These are phyloP conservation scores for Camellia lanceoleosa DNA, from an alignment of 148 eudicot genomes.

Conservation along the genomic window DNA sequence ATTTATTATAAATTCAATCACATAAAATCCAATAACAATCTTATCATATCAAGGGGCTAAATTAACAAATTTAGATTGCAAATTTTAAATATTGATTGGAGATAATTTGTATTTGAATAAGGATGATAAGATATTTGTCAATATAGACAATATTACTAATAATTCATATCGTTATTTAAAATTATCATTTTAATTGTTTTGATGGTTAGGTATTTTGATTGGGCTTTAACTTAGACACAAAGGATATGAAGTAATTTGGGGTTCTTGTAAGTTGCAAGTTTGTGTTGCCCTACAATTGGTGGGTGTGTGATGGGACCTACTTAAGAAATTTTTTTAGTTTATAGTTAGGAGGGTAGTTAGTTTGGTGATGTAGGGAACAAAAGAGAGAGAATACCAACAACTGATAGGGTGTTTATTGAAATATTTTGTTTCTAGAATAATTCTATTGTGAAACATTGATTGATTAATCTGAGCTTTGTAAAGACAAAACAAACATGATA, in stretches of 20 bases:
- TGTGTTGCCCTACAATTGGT: constrained; percentile 33
- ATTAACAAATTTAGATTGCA: too few relatives aligned
- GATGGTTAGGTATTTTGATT: neutral
- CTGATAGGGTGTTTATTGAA: neutral
- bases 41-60: too few relatives aligned
- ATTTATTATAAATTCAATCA: too few relatives aligned
- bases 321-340: constrained; percentile 25
- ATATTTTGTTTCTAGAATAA: constrained; percentile 12
- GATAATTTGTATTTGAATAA: too few relatives aligned
- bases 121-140: too few relatives aligned
- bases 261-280: constrained; percentile 29
- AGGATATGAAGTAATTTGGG: constrained; percentile 17
- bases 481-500: too few relatives aligned
- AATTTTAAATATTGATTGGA: too few relatives aligned
- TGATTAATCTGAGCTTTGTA: too few relatives aligned
- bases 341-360: constrained; percentile 30
- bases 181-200: neutral
- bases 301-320: constrained; percentile 46
- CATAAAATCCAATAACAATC: too few relatives aligned
- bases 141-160: too few relatives aligned
- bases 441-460: too few relatives aligned
- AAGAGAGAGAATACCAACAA: constrained; percentile 21
- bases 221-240: neutral
- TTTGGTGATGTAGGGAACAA: constrained; percentile 41
- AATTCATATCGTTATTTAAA: too few relatives aligned